Conservation (phyloP, 345 rosid genomes). For the Eucalyptus tenuipes region DNA sequence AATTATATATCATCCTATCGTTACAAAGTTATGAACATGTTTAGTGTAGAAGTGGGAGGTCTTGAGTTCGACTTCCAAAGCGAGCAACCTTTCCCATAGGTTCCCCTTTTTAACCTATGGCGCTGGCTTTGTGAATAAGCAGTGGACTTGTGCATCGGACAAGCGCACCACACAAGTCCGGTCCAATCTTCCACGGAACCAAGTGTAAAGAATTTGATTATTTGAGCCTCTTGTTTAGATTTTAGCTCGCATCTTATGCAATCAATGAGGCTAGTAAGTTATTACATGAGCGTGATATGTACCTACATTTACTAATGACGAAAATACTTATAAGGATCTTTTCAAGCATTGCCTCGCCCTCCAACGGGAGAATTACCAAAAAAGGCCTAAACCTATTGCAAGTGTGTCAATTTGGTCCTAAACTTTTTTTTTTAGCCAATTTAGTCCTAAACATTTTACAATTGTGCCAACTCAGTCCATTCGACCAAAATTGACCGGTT, state of each 20-base stretch:
- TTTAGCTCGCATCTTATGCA: accelerated
- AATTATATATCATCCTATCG: not conserved
- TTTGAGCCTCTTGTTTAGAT: not conserved
- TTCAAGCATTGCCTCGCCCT: not conserved
- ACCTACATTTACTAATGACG: not conserved
- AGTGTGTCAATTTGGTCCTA: too few relatives aligned
- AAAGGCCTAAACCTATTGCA: too few relatives aligned
- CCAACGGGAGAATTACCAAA: too few relatives aligned
- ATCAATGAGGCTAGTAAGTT: not conserved
- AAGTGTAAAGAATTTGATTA: not conserved
- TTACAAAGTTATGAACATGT: not conserved
- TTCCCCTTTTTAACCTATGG: not conserved
- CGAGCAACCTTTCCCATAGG: not conserved
- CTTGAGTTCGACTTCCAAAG: not conserved
- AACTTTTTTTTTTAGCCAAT: too few relatives aligned
- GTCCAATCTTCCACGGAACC: not conserved
- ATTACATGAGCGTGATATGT: not conserved
- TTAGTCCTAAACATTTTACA: too few relatives aligned
- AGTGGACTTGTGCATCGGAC: not conserved
- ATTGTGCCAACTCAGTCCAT: too few relatives aligned
- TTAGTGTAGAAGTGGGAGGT: not conserved
- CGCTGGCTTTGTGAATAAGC: not conserved
- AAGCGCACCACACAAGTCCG: not conserved
- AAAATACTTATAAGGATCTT: not conserved
- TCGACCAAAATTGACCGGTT: too few relatives aligned